Evolutionary conservation across 2,329 filamentous ascomycete species (phyloP), one percentile per base, ranked within the genome.

Genomic region (Aureobasidium lini): DNA sequence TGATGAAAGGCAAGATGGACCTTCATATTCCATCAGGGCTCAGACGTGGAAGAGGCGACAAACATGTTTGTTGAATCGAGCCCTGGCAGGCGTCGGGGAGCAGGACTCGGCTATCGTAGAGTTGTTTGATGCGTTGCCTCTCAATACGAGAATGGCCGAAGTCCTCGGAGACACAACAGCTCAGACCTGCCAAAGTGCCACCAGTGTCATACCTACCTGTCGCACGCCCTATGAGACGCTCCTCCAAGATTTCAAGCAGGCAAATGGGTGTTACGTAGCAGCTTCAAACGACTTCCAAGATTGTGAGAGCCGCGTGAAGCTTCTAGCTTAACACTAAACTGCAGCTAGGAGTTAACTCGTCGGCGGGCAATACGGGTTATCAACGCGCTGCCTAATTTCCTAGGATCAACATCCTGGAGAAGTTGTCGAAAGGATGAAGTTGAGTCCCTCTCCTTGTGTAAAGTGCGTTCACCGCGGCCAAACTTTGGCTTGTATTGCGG

Each of bases 151-250:
- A 36, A 31, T 2, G 5, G 23, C 13, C 46, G 16, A 28, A n/a
- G n/a, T 49, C 46, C 46, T n/a, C 18, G 32, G 46, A 49, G n/a
- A 31, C 44, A 47, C 44, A 42, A n/a, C 48, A 39, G 48, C 48
- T 39, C 36, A 40, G 48, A 52, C 48, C 23, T 31, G 23, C 13
- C 7, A 8, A 15, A 29, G 48, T 52, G 48, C 34, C 48, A 52
- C 36, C 34, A 40, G 34, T 52, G 48, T 52, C 48, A 52, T 40
- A 40, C 11, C 36, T 52, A 15, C 8, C 28, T 40, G 18, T 40
- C 36, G 36, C 36, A 23, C 36, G 36, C 48, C 48, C 34, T 49
- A 23, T 6, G 5, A 15, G 31, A 49, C 23, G 32, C 16, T 49
- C 32, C 47, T 50, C 32, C 32, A 50, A 13, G 10, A 7, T 37